Evolutionary conservation across 2,329 filamentous ascomycete genomes (phyloP).

Genomic region (Leptographium lundbergii): DNA sequence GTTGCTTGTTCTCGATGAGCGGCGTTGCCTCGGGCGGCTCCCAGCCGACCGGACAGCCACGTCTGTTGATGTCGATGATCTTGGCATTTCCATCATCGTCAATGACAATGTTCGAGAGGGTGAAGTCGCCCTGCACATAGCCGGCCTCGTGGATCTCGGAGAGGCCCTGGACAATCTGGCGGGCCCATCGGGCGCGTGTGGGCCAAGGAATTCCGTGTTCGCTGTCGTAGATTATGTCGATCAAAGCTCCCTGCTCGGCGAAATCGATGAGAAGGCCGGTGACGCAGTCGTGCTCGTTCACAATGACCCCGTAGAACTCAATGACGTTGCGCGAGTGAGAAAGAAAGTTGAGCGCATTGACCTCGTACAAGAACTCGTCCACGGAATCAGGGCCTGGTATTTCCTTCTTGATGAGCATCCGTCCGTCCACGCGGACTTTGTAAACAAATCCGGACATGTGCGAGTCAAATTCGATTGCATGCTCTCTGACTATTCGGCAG

Average conservation of each 20-base stretch:
- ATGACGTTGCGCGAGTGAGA: conserved; percentile 66
- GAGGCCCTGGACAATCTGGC: conserved; percentile 78
- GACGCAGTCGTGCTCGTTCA: conserved; percentile 66
- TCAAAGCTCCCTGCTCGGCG: conserved; percentile 73
- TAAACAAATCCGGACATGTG: conserved; percentile 98
- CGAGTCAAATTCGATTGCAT: conserved; percentile 69
- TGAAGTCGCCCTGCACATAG: conserved; percentile 96
- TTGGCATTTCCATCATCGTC: conserved; percentile 74
- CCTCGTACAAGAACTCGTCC: conserved; percentile 94
- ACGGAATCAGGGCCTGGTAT: conserved; percentile 92
- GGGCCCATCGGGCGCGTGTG: conserved; percentile 74
- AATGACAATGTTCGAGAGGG: conserved; percentile 92
- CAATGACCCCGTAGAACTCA: conserved; percentile 72
- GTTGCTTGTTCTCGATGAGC: conserved; percentile 76
- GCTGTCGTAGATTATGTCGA: conserved; percentile 81
- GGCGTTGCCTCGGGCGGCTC: conserved; percentile 84
- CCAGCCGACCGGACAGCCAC: conserved; percentile 96
- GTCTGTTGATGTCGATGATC: conserved; percentile 95
- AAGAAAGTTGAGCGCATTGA: conserved; percentile 81
- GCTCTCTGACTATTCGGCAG: conserved; percentile 55
- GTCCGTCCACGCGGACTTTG: conserved; percentile 61
- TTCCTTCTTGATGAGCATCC: conserved; percentile 86
- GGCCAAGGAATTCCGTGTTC: conserved; percentile 52
- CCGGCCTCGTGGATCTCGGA: conserved; percentile 90
- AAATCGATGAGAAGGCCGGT: conserved; percentile 86